Conservation (phyloP, 2,329 filamentous ascomycete genomes). For the Lachnellula hyalina region DNA sequence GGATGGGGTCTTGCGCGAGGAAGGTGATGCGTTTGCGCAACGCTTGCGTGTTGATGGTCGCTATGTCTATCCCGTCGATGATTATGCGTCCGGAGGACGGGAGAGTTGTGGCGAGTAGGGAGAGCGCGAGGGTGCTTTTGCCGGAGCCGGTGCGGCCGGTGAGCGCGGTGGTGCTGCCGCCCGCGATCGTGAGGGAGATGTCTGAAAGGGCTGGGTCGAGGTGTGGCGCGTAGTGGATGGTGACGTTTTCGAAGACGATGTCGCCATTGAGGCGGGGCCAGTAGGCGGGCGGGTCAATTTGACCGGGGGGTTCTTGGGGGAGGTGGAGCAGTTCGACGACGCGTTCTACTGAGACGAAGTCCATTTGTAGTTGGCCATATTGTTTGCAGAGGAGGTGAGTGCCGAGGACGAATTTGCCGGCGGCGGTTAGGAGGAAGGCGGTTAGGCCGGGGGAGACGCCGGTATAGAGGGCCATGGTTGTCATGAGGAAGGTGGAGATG, state of each 20-base stretch:
- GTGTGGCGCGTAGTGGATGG: conserved; percentile 72
- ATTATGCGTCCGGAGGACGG: conserved; percentile 51
- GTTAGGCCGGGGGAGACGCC: conserved; percentile 73
- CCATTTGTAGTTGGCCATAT: conserved; percentile 83
- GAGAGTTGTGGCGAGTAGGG: conserved; percentile 51
- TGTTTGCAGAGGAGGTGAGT: conserved; percentile 71
- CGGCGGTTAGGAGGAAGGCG: conserved; percentile 75
- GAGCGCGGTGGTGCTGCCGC: conserved; percentile 71
- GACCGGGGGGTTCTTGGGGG: conserved; percentile 66
- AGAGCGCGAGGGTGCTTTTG: conserved; percentile 69
- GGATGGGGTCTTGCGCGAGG: conserved; percentile 60
- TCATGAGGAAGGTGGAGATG: conserved; percentile 66
- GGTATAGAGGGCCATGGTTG: conserved; percentile 67
- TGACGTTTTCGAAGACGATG: conserved; percentile 71
- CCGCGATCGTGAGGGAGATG: conserved; percentile 69
- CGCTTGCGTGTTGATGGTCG: conserved; percentile 51
- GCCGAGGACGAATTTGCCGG: conserved; percentile 60
- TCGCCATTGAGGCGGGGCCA: conserved; percentile 72
- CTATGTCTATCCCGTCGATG: conserved; percentile 56
- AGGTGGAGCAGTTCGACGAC: conserved; percentile 77
- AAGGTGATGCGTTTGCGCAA: conserved; percentile 60
- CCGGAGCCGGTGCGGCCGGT: conserved; percentile 78
- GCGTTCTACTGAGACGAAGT: conserved; percentile 85
- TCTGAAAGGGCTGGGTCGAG: conserved; percentile 67
- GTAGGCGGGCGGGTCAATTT: conserved; percentile 61